Evolutionary conservation across 306 rosid genomes (phyloP).

Genomic region (Corylus heterophylla): DNA sequence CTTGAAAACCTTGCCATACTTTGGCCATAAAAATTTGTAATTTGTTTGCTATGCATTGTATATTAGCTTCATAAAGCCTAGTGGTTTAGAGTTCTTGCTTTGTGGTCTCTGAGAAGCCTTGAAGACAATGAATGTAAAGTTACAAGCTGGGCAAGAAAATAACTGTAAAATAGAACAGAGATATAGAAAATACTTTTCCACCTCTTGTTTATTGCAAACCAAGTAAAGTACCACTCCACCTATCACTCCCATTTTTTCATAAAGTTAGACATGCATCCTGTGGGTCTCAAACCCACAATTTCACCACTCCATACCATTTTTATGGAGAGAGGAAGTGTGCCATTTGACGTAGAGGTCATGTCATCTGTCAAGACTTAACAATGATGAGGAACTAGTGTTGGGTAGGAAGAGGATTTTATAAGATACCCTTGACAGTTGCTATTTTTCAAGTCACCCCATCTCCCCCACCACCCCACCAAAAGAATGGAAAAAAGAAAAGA

Average conservation of each 20-base stretch:
- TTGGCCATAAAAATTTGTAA: constrained; percentile 6
- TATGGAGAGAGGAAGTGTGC: not conserved
- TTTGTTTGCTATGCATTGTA: not conserved
- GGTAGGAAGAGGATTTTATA: not conserved
- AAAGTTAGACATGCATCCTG: not conserved
- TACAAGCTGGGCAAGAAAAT: not conserved
- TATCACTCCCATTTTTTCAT: not conserved
- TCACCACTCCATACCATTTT: not conserved
- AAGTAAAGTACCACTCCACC: not conserved
- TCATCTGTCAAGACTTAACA: not conserved
- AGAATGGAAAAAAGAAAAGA: not conserved
- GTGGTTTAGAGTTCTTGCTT: not conserved
- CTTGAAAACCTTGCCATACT: constrained; percentile 2
- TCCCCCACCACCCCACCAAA: not conserved
- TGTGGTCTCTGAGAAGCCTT: not conserved
- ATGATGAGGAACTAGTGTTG: not conserved
- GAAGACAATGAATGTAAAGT: not conserved
- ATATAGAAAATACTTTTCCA: not conserved
- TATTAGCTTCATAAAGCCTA: not conserved
- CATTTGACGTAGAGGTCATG: not conserved
- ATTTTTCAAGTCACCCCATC: not conserved
- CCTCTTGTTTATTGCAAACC: too few relatives aligned
- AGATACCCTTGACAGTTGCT: not conserved
- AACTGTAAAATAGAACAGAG: not conserved
- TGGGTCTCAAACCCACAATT: not conserved